Evolutionary conservation across 1,284 basidiomycete genomes (phyloP), one percentile per base, ranked within the genome.

Genomic region (Afroboletus lepidellus): DNA sequence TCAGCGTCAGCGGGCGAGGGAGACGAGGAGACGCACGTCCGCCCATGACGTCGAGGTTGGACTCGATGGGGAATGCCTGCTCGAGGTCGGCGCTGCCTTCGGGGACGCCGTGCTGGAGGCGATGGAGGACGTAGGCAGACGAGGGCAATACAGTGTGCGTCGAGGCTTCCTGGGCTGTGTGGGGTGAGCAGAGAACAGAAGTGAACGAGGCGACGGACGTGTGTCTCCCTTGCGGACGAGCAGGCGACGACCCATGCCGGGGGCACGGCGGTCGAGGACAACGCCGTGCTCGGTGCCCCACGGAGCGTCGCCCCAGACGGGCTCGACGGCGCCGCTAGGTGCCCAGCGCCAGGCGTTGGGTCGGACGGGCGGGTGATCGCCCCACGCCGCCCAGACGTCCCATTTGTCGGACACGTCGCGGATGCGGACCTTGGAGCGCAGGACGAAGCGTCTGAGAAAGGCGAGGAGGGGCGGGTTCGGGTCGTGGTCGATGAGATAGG

Each of bases 31-130:
- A 75, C 88, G 75, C 63, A 95, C 93, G 74, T 65, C 85, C 96
- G 53, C 92, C 90, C 87, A 97, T 97, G 47, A 91, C 75, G 69
- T 99, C 96, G 60, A 98, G 74, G 68, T 94, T 94, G 21, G 89
- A 93, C 60, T 99, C 96, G 73, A 98, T 87, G 2, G 97, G 97
- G 54, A 98, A 84, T 0, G 91, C 84, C 3, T 86, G 80, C 2
- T 81, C 74, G 3, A 98, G 88, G 62, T 99, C 96, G 0, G 71
- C 66, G 2, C 76, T 73, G 3, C 94, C 94, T 74, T 99, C 97
- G 0, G 94, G 92, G 1, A 99, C 87, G 8, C 94, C 94, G 48
- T 85, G 82, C 11, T 85, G 45, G 58, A 94, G 88, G 29, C 96
- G 81, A 60, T 95, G 91, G 1, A 92, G 67, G 24, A 81, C 76